Conservation (phyloP, 371 early-diverging fungal species). For the Apophysomyces sp. region DNA sequence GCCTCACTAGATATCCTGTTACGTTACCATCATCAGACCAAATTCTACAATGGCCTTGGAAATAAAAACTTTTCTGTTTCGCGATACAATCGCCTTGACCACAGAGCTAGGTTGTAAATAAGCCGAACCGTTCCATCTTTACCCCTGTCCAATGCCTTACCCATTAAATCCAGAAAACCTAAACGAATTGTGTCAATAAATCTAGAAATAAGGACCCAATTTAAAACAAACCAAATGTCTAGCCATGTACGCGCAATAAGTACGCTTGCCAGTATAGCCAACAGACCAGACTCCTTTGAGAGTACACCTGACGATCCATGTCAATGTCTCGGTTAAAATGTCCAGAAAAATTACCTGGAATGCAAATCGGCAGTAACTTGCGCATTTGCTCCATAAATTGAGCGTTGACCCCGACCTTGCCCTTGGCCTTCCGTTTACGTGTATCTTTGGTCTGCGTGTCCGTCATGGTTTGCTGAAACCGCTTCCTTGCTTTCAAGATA, state of each 20-base stretch:
- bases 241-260: slow-evolving; percentile 74
- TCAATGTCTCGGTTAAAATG: background rate
- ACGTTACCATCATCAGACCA: slow-evolving; percentile 78
- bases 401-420: slow-evolving; percentile 63
- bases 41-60: slow-evolving; percentile 65
- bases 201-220: background rate
- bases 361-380: slow-evolving; percentile 69
- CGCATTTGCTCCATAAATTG: slow-evolving; percentile 79
- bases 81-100: slow-evolving; percentile 73
- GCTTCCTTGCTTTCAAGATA: slow-evolving; percentile 29
- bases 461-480: slow-evolving; percentile 16
- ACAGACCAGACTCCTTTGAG: slow-evolving; percentile 66
- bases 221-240: slow-evolving; percentile 57
- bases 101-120: slow-evolving; percentile 39
- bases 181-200: background rate
- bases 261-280: slow-evolving; percentile 61
- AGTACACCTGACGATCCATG: slow-evolving; percentile 40
- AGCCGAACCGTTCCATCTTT: background rate
- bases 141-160: slow-evolving; percentile 20
- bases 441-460: slow-evolving; percentile 3
- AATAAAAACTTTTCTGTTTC: slow-evolving; percentile 63
- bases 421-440: slow-evolving; percentile 20
- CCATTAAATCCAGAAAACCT: slow-evolving; percentile 75
- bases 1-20: too few species aligned
- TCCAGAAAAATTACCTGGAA: slow-evolving; percentile 51